Evolutionary conservation across 2,329 filamentous ascomycete species (phyloP).

Genomic region (Diaporthe amygdali): DNA sequence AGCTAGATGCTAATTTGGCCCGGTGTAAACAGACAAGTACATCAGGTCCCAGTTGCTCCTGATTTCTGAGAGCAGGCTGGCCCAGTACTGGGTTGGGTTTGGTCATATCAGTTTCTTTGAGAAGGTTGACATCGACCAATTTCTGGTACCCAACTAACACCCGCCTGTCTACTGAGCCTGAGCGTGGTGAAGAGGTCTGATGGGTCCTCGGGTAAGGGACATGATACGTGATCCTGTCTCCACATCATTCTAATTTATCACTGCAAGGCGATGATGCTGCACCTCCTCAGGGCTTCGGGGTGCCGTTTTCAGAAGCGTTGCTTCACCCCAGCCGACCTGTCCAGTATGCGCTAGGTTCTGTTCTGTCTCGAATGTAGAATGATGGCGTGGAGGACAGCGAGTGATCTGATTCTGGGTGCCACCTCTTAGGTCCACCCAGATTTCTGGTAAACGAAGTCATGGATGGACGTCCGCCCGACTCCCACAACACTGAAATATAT

Average conservation of each 20-base stretch:
- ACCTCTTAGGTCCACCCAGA: neutral
- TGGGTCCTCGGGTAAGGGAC: no score
- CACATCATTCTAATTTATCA: neutral
- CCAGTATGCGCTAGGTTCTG: neutral
- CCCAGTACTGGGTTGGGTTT: conserved; percentile 79
- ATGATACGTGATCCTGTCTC: neutral
- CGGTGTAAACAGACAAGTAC: conserved; percentile 65
- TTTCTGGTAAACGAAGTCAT: neutral
- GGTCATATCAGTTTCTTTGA: conserved; percentile 66
- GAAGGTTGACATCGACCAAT: conserved; percentile 63
- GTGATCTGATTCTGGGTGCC: neutral
- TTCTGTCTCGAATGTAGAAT: neutral
- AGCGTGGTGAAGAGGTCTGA: neutral
- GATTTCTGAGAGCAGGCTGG: conserved; percentile 76
- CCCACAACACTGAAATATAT: neutral
- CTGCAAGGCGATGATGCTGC: neutral
- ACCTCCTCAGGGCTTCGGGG: neutral
- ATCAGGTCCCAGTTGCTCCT: conserved; percentile 79
- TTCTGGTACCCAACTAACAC: conserved; percentile 32
- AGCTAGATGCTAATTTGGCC: neutral
- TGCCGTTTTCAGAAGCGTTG: neutral
- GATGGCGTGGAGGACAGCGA: neutral
- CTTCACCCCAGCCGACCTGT: neutral
- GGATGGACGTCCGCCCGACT: neutral
- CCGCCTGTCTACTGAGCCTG: neutral